Percentiles rank a stretch among this genome's conserved stretches.
Evolutionary conservation across 768 basidiomycete genomes (phyloP).

Genomic region (Boletus sp.): DNA sequence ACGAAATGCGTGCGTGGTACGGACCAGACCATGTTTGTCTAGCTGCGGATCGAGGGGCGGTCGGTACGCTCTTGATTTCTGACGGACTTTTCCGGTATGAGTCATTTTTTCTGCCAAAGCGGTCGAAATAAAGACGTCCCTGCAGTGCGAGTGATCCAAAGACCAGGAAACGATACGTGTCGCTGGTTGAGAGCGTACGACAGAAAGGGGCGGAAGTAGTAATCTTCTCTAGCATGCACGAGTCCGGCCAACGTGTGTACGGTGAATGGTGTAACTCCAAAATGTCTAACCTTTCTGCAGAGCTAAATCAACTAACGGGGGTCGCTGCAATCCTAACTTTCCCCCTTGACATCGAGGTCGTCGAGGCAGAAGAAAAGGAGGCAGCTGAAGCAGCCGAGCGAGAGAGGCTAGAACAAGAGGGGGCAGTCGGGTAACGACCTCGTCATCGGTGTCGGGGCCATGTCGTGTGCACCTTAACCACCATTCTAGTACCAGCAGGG

Average conservation of each 20-base stretch:
- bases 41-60: slow-evolving; percentile 89
- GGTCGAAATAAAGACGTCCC: background rate
- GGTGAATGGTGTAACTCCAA: background rate
- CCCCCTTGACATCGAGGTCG: slow-evolving; percentile 92
- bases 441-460: background rate
- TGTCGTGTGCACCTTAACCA: background rate
- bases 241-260: slow-evolving; percentile 90
- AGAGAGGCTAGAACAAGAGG: slow-evolving; percentile 12
- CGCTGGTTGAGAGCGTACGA: slow-evolving; percentile 83
- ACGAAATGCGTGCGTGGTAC: slow-evolving; percentile 98
- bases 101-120: background rate
- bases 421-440: slow-evolving; percentile 1
- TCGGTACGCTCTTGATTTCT: slow-evolving; percentile 91
- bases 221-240: slow-evolving; percentile 99
- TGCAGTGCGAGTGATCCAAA: slow-evolving; percentile 74
- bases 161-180: slow-evolving; percentile 79
- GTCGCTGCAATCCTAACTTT: slow-evolving; percentile 95
- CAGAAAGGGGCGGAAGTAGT: slow-evolving; percentile 89
- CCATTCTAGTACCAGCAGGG: background rate
- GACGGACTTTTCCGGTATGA: slow-evolving; percentile 88
- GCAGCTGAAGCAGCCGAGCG: slow-evolving; percentile 46
- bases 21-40: slow-evolving; percentile 91
- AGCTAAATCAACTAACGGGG: slow-evolving; percentile 93
- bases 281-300: slow-evolving; percentile 39
- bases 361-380: slow-evolving; percentile 87